Base-by-base conservation (phyloP, 352 stramenopile genomes). In the Elongisporangium anandrum region DNA sequence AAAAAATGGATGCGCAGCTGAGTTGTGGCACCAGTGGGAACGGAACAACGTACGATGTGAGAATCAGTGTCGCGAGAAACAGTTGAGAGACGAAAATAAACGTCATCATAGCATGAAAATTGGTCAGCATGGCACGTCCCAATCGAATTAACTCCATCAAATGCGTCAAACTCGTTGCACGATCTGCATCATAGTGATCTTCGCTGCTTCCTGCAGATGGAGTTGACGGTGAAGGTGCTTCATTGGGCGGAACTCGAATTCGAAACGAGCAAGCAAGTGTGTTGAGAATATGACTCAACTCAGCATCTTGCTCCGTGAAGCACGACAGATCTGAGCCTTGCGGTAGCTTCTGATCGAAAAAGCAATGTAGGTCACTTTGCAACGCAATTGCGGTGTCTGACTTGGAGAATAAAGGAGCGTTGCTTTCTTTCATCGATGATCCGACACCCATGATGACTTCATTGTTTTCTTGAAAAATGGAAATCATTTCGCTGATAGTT, bases 401-500 rank as follows among this genome's bases (percentile, higher is more conserved):
- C 53, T 88, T 81, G 1, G 82, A 73, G 54, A 94, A 95, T n/a
- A 95, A 54, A 50, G 75, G 68, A 1, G 83, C 81, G 47, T 95
- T 95, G 59, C 69, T 81, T 55, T 88, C 81, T 22, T 85, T 87
- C 3, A 95, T 57, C 13, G 84, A 90, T 20, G 80, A 90, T 0
- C 86, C 86, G 24, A 95, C 82, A 20, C 81, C 85, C 68, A 94
- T 77, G 19, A 93, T 73, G 29, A 95, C 81, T 64, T 94, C 87
- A 34, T 93, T 60, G 61, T 95, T 85, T 50, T 93, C 75, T 39
- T 94, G 83, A 53, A 96, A 96, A 34, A 95, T 87, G 1, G 69
- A 82, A 22, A 92, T 83, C 81, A 99, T 99, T 57, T 98, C 92
- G 63, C 85, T 88, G 34, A 97, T 98, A 15, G 91, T 98, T 57